Conservation (phyloP, 208 protist genomes). For the Crithidia fasciculata region DNA sequence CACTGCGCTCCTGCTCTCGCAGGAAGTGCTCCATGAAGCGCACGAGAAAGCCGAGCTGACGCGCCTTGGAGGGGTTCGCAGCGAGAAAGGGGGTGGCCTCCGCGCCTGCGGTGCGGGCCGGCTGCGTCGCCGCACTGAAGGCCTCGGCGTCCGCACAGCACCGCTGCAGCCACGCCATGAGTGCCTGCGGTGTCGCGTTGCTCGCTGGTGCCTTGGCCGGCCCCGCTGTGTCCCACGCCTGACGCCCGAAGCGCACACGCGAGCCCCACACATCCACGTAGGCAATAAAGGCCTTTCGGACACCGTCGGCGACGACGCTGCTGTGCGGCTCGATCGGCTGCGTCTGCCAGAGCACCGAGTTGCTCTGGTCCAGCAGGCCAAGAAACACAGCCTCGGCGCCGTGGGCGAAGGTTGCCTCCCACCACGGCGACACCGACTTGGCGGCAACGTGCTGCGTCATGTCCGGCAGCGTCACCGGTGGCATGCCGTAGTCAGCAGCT, state of each 20-base stretch:
- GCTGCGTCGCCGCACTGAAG: not conserved
- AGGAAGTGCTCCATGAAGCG: slow-evolving; percentile 79
- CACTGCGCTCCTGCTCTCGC: slow-evolving; percentile 49
- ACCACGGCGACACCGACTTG: slow-evolving; percentile 19
- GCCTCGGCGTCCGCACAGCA: slow-evolving; percentile 23
- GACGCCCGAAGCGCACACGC: slow-evolving; percentile 24
- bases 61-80: slow-evolving; percentile 10
- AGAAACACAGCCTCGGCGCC: slow-evolving; percentile 34
- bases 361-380: slow-evolving; percentile 56
- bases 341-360: slow-evolving; percentile 20
- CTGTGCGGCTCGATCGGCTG: not conserved
- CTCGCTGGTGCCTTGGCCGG: not conserved
- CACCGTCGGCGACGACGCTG: slow-evolving; percentile 12
- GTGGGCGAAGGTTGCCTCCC: slow-evolving; percentile 7
- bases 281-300: slow-evolving; percentile 11
- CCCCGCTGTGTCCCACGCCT: slow-evolving; percentile 11
- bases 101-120: slow-evolving; percentile 21
- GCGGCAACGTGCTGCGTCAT: slow-evolving; percentile 20
- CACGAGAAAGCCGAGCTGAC: slow-evolving; percentile 46
- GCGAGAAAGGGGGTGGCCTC: slow-evolving; percentile 38
- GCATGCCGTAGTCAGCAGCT: slow-evolving; percentile 23
- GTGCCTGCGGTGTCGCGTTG: not conserved
- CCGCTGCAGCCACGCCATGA: slow-evolving; percentile 20
- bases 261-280: slow-evolving; percentile 20
- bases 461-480: slow-evolving; percentile 29